Evolutionary conservation across 2,329 filamentous ascomycete species (phyloP), one percentile per base, ranked within the genome.

Genomic region (Simplicillium aogashimaense): DNA sequence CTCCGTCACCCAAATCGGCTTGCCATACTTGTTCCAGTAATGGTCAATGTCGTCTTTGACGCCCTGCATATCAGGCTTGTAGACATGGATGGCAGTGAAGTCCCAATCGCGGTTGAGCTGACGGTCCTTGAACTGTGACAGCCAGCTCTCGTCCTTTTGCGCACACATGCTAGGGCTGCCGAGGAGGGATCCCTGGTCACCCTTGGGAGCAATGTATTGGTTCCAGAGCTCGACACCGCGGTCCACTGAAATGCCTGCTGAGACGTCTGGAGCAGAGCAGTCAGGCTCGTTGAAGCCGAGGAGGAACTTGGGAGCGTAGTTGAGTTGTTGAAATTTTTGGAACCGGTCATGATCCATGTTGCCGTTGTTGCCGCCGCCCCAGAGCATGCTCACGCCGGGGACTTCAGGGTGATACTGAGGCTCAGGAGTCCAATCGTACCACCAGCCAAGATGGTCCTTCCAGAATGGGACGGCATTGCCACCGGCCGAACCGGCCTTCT

Each of bases 191-290:
- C 72, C 8, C 72, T 78, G 25, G 58, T 86, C 17, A 66, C 86
- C 25, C 68, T 86, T 18, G 79, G 86, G 3, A 84, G 76, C 50
- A 81, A 86, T 56, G 78, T 76, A 18, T 63, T 67, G 25, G 60
- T 75, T 38, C 67, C 72, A n/a, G 65, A 68, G 9, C 58, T 57
- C 6, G 57, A 47, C 59, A 29, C 71, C 71, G 3, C 64, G 54
- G 29, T 33, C 32, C 4, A 47, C 46, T 13, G 35, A 34, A 11
- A 47, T 44, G 36, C 46, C 17, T 8, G 46, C 46, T 11, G 46
- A 47, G n/a, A 44, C 42, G 7, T 37, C 30, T 15, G 13, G 37
- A 9, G 39, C 46, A 2, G 33, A 29, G 40, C 46, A 46, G 31
- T 47, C 46, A 3, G 46, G 46, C 25, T 47, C 42, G 25, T 47